Percentiles rank a stretch among this genome's conserved stretches.
phyloP scores from a whole-genome alignment of 768 basidiomycete genomes.

The Suillus ampliporus region DNA sequence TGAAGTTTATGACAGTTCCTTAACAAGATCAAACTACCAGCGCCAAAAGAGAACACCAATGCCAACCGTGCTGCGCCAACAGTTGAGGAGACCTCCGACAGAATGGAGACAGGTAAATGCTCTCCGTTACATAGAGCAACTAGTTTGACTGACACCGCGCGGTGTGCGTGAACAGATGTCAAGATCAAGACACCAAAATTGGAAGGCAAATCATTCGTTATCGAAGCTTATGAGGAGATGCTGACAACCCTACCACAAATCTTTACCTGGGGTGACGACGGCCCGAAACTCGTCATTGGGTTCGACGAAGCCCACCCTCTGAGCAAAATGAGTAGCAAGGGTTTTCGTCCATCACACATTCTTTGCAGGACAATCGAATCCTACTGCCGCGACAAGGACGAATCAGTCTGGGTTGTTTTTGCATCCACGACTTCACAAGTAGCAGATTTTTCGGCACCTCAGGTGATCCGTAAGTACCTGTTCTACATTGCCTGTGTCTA shows the following conservation, averaged over 20 bases:
- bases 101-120: too few relatives aligned
- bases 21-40: neutral
- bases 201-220: too few relatives aligned
- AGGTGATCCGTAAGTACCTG: neutral
- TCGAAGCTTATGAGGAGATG: too few relatives aligned
- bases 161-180: too few relatives aligned
- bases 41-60: too few relatives aligned
- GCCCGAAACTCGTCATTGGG: slow-evolving; percentile 4
- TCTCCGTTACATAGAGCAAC: too few relatives aligned
- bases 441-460: slow-evolving; percentile 4
- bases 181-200: too few relatives aligned
- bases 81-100: too few relatives aligned
- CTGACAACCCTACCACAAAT: too few relatives aligned
- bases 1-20: neutral
- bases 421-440: slow-evolving; percentile 8
- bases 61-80: too few relatives aligned
- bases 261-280: too few relatives aligned
- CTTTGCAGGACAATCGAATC: neutral
- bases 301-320: slow-evolving; percentile 6
- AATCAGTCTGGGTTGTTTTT: slow-evolving; percentile 11
- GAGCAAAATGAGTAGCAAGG: slow-evolving; percentile 1
- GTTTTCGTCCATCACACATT: neutral
- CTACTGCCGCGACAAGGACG: neutral
- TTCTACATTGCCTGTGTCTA: neutral
- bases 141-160: too few relatives aligned